These are phyloP conservation scores for Alternaria triticina DNA, from an alignment of 2,329 filamentous ascomycete genomes.

Conservation along the genomic window DNA sequence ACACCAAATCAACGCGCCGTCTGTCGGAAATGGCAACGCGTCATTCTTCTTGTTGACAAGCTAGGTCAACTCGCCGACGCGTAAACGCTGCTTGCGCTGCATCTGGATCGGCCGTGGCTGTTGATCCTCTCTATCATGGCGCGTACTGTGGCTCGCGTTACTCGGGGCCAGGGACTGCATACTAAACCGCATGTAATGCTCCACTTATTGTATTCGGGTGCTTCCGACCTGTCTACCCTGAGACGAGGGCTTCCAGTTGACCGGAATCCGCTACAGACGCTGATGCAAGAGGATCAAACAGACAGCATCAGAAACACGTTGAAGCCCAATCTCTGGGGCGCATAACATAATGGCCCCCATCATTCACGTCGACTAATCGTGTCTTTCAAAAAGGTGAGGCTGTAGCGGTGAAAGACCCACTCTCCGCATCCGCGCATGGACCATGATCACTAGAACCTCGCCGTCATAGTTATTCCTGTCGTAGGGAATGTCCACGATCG, in stretches of 20 bases:
- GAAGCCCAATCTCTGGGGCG: conserved; percentile 40
- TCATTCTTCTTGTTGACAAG: conserved; percentile 21
- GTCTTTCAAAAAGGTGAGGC: conserved; percentile 40
- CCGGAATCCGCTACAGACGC: conserved; percentile 29
- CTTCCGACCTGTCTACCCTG: conserved; percentile 20
- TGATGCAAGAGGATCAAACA: conserved; percentile 17
- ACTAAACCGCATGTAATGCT: conserved; percentile 15
- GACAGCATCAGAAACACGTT: conserved; percentile 20
- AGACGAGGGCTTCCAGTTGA: conserved; percentile 32
- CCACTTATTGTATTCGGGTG: conserved; percentile 30
- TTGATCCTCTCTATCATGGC: conserved; percentile 32
- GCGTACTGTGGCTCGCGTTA: conserved; percentile 31
- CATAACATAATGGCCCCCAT: conserved; percentile 15
- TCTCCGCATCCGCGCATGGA: conserved; percentile 26
- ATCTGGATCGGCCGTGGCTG: conserved; percentile 28
- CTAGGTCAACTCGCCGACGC: conserved; percentile 22
- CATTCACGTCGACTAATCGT: conserved; percentile 22
- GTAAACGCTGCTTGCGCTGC: conserved; percentile 10
- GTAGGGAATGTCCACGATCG: conserved; percentile 12
- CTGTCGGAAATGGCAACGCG: conserved; percentile 19
- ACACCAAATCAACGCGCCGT: conserved; percentile 22
- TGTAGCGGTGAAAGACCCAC: conserved; percentile 38
- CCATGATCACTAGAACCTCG: conserved; percentile 26
- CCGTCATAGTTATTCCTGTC: conserved; percentile 23
- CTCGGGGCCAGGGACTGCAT: conserved; percentile 22